Percentiles rank a stretch among this genome's conserved stretches.
These are phyloP conservation scores for Talaromyces verruculosus DNA, from an alignment of 2,329 filamentous ascomycete genomes.

Conservation along the genomic window DNA sequence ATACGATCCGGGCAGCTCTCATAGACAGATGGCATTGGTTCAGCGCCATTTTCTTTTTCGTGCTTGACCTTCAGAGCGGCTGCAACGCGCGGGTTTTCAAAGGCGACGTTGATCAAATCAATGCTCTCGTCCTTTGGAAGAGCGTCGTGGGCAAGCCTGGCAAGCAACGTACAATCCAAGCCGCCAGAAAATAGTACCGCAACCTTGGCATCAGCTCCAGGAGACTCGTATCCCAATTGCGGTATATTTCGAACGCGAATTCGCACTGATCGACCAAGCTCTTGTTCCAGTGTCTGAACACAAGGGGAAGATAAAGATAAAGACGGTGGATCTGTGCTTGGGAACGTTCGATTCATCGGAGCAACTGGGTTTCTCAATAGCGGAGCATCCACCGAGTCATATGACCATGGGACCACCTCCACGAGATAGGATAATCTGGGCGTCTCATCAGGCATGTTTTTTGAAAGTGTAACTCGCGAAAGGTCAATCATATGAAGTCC, in stretches of 20 bases:
- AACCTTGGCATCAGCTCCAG: slow-evolving; percentile 46
- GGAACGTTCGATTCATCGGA: slow-evolving; percentile 44
- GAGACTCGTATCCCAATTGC: slow-evolving; percentile 47
- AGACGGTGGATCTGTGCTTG: slow-evolving; percentile 31
- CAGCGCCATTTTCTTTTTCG: slow-evolving; percentile 17
- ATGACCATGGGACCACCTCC: slow-evolving; percentile 24
- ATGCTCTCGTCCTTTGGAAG: slow-evolving; percentile 68
- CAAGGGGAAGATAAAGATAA: slow-evolving; percentile 48
- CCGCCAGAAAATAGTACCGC: slow-evolving; percentile 92
- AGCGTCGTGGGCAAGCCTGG: slow-evolving; percentile 74
- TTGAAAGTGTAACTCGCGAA: slow-evolving; percentile 22
- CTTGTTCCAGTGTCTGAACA: slow-evolving; percentile 55
- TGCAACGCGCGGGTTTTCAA: slow-evolving; percentile 82
- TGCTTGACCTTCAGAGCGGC: slow-evolving; percentile 45
- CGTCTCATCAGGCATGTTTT: background rate
- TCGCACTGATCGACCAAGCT: slow-evolving; percentile 62
- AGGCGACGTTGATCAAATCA: slow-evolving; percentile 92
- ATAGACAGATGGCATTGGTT: slow-evolving; percentile 50
- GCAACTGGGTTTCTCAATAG: slow-evolving; percentile 43
- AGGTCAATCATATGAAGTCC: slow-evolving; percentile 73
- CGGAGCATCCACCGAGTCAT: background rate
- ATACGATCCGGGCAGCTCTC: slow-evolving; percentile 87
- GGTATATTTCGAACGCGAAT: slow-evolving; percentile 67
- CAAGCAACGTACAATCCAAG: slow-evolving; percentile 86
- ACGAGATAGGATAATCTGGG: slow-evolving; percentile 3